Base-by-base conservation (phyloP, 1,139 yeast species). In the Torulaspora pretoriensis region DNA sequence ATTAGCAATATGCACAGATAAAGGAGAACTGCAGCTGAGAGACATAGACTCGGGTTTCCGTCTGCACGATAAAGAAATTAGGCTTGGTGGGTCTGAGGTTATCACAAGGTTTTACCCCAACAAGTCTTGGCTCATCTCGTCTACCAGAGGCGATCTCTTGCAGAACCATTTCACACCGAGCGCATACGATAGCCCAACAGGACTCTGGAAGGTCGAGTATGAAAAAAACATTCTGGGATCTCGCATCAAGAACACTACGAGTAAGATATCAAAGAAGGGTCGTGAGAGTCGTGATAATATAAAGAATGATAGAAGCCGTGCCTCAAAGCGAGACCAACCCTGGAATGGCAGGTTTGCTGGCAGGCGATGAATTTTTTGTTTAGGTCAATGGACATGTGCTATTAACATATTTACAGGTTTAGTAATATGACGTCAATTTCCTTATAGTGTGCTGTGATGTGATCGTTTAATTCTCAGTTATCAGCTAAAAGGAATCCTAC, bases 401-500 rank as follows among this genome's bases (percentile, higher is more conserved):
- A 42, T 38, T 35, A 40, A 35, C 30, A 41, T 46, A 46, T 46
- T 46, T 46, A 46, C 49, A 46, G 14, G 43, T 26, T 35, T 35
- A 26, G 40, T 39, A 29, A 24, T 41, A 37, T 41, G 33, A 26
- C 29, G 27, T 31, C 17, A 9, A 14, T 17, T 32, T 10, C 35
- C 16, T 13, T 1, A 19, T 23, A 19, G 33, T 37, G 31, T 35
- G 22, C 31, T 38, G 35, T 28, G 33, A 17, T 26, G 24, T 26
- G 22, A 28, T 32, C 19, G 8, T 25, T 24, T 30, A 4, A 19
- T 7, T 19, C 28, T 45, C 34, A 56, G 35, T 53, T 51, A 30
- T 54, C 57, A 19, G 64, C 54, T 30, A 79, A 71, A 61, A 81
- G 69, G 61, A 74, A 81, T 53, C 72, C 70, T 36, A 78, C 72